Base-by-base conservation (phyloP, 2,329 filamentous ascomycete genomes). In the Septoria petroselini region DNA sequence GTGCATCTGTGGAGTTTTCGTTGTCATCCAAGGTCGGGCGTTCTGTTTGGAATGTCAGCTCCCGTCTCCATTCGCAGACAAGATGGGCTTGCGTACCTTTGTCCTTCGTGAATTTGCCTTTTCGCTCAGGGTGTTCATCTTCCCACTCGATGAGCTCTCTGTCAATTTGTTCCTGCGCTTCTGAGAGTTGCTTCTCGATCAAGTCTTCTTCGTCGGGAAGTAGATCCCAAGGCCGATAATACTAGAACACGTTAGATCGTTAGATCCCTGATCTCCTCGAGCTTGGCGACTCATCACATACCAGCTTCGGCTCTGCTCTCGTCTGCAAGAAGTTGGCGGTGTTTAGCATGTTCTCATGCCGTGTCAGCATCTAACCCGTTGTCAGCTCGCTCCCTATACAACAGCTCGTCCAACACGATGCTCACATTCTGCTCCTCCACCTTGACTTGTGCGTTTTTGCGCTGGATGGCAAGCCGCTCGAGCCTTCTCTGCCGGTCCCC, bases 151-250 rank as follows among this genome's bases (percentile, higher is more conserved):
- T 75, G 19, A 77, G 65, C 66, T 96, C 88, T 49, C 72, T 76
- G 14, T 80, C 76, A 57, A 94, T 82, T 5, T 67, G 74, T 1
- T 73, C 75, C 66, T 89, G 78, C 12, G 79, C 80, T 44, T 85
- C 80, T 39, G 77, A 74, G 21, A 88, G 76, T 67, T 95, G 91
- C 3, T 78, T 73, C 38, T 83, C 78, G 64, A 96, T 87, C 8
- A 70, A 75, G 4, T 82, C 78, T 67, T 91, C 81, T 66, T 96
- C 85, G 37, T 80, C 76, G 4, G 73, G 68, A 25, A 81, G 82
- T 48, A 87, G 75, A 60, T 89, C 83, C 85, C 86, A 94, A 0
- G 91, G 91, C 38, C 85, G 83, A 69, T 93, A 96, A 68, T 86
- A 91, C 89, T 95, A 57, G n/a, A n/a, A n/a, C n/a, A n/a, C n/a